Conservation (phyloP, 2,329 filamentous ascomycete genomes). For the Volutella citrinella region DNA sequence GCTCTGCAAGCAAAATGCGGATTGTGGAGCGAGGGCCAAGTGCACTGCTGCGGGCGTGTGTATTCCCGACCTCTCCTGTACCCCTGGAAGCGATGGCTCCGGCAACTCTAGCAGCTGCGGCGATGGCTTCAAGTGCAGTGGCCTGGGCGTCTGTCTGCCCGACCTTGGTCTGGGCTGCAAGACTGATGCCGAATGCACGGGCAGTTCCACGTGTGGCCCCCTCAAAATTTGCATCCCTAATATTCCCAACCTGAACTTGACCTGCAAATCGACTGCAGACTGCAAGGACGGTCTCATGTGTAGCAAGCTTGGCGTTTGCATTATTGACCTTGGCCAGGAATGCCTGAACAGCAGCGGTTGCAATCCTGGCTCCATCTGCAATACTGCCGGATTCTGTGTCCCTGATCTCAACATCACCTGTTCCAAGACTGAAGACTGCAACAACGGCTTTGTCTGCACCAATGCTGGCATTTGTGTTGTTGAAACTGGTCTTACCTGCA, state of each 20-base stretch:
- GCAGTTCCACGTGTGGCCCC: neutral
- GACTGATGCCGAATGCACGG: neutral
- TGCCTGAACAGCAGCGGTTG: neutral
- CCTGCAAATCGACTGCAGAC: too few relatives aligned
- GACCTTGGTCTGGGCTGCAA: neutral
- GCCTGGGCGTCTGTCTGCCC: neutral
- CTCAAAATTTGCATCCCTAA: too few relatives aligned
- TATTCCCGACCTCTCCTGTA: neutral
- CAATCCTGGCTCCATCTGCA: too few relatives aligned
- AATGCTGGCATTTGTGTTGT: too few relatives aligned
- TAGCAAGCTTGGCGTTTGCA: too few relatives aligned
- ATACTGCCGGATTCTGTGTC: too few relatives aligned
- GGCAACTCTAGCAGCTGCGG: neutral
- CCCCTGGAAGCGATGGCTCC: neutral
- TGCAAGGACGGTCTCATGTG: too few relatives aligned
- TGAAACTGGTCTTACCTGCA: too few relatives aligned
- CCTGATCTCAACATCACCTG: too few relatives aligned
- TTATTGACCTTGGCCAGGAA: neutral
- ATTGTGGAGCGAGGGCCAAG: neutral
- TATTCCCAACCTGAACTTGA: too few relatives aligned
- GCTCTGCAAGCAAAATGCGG: too few relatives aligned
- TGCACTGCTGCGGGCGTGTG: neutral
- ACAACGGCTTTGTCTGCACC: neutral
- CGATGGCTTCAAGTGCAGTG: neutral
- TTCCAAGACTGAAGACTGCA: too few relatives aligned